phyloP scores from a whole-genome alignment of 768 basidiomycete genomes.

The Pilatotrama ljubarskyi region DNA sequence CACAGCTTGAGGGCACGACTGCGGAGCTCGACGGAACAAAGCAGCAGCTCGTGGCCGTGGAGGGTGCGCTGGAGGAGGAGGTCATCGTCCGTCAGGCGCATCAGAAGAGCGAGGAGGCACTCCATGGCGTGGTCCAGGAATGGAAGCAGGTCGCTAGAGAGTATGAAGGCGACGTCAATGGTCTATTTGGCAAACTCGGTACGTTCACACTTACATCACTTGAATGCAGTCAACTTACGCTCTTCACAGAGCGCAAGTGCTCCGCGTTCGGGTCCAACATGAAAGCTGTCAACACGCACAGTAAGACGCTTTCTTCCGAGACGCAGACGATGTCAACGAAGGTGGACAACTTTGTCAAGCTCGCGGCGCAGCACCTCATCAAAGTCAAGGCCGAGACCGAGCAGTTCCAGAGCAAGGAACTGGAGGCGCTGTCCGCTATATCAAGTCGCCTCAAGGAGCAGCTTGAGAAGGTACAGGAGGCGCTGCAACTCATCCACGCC shows the following conservation, averaged over 20 bases:
- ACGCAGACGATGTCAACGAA: conserved; percentile 54
- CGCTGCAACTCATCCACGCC: conserved; percentile 53
- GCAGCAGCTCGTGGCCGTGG: conserved; percentile 58
- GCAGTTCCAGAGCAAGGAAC: conserved; percentile 55
- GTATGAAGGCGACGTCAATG: conserved; percentile 65
- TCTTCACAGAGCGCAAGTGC: conserved; percentile 67
- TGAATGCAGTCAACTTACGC: background rate
- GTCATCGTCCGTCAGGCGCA: conserved; percentile 74
- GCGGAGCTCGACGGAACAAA: conserved; percentile 53
- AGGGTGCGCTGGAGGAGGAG: conserved; percentile 74
- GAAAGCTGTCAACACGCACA: conserved; percentile 61
- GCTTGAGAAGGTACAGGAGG: conserved; percentile 51
- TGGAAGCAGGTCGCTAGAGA: conserved; percentile 68
- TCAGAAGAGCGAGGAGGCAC: conserved; percentile 65
- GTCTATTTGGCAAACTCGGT: conserved; percentile 86
- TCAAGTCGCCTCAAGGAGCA: conserved; percentile 59
- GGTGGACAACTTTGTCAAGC: conserved; percentile 62
- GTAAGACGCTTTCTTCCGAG: conserved; percentile 56
- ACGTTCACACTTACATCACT: conserved; percentile 22
- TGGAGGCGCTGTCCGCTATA: conserved; percentile 50
- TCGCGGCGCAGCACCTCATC: conserved; percentile 51
- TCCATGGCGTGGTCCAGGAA: conserved; percentile 72
- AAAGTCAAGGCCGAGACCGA: conserved; percentile 59
- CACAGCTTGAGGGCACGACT: conserved; percentile 53
- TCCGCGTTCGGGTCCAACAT: conserved; percentile 63